Evolutionary conservation across 192 early-diverging fungal genomes (phyloP).

Genomic region (Mortierella hygrophila): DNA sequence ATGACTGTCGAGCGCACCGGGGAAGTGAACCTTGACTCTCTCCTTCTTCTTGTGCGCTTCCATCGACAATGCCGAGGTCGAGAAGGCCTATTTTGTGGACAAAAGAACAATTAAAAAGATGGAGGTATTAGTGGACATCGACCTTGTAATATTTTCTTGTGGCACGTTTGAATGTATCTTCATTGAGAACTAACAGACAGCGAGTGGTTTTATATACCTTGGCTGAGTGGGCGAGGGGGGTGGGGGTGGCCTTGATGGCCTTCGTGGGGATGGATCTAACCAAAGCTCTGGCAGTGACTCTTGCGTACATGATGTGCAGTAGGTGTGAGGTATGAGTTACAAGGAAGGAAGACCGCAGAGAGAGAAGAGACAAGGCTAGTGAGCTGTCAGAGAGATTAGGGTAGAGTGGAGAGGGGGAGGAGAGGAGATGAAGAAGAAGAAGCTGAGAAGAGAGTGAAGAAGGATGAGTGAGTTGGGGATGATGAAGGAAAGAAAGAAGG

Average conservation of each 20-base stretch:
- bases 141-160: neutral
- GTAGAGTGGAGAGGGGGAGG: neutral
- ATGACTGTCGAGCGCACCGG: constrained; percentile 72
- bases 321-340: neutral
- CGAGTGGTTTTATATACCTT: constrained; percentile 16
- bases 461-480: neutral
- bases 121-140: neutral
- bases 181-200: neutral
- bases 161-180: neutral
- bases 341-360: neutral
- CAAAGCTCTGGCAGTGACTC: constrained; percentile 39
- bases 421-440: neutral
- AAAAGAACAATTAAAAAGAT: neutral
- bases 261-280: constrained; percentile 37
- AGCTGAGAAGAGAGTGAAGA: constrained; percentile 8
- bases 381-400: neutral
- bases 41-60: constrained; percentile 49
- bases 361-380: neutral
- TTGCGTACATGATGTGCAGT: constrained; percentile 39
- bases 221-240: constrained; percentile 38
- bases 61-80: constrained; percentile 37
- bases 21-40: constrained; percentile 72
- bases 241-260: constrained; percentile 16
- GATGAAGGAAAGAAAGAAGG: constrained; percentile 7
- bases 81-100: constrained; percentile 21